Evolutionary conservation across 2,329 filamentous ascomycete genomes (phyloP), one percentile per base, ranked within the genome.

Genomic region (Beauveria sp.): DNA sequence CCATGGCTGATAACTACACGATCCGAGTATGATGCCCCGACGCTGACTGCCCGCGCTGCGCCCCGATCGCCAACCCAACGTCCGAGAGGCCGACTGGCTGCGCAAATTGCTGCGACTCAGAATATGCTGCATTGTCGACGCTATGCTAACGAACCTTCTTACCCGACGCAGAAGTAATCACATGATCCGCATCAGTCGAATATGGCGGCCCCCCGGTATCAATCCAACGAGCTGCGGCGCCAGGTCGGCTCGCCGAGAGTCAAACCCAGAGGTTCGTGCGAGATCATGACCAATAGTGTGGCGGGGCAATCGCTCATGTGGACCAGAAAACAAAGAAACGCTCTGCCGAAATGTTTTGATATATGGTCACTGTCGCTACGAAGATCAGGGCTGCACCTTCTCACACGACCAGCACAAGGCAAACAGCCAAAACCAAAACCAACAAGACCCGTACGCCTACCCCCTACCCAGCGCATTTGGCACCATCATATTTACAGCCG

Each of bases 301-400:
- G n/a, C 24, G 26, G 20, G 16, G 4, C 20, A 62, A 34, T 50
- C n/a, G 50, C 57, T 58, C 22, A 62, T 52, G 58, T 30, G 49
- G 24, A 49, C 62, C 66, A 89, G 88, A 90, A 77, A 90, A 89
- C 73, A 96, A 93, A 77, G 92, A 96, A 72, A 96, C 91, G 7
- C 83, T 93, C 62, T 97, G 92, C 77, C 88, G 92, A 71, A 96
- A 97, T 76, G 88, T 97, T 64, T 84, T 92, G 64, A 96, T 97
- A 69, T 96, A 96, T 74, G 92, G 92, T 61, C 90, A 93, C 75
- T 97, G 92, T 74, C 88, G 91, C 66, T 96, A 92, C 75, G 90
- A 96, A 78, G 91, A 96, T 71, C 88, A 90, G 77, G 91, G 90
- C 77, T 96, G 92, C 76, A 86, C 89, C 66, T 96, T 96, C 77